Evolutionary conservation across 1,284 basidiomycete genomes (phyloP).

Genomic region (Fistulinella staudtii): DNA sequence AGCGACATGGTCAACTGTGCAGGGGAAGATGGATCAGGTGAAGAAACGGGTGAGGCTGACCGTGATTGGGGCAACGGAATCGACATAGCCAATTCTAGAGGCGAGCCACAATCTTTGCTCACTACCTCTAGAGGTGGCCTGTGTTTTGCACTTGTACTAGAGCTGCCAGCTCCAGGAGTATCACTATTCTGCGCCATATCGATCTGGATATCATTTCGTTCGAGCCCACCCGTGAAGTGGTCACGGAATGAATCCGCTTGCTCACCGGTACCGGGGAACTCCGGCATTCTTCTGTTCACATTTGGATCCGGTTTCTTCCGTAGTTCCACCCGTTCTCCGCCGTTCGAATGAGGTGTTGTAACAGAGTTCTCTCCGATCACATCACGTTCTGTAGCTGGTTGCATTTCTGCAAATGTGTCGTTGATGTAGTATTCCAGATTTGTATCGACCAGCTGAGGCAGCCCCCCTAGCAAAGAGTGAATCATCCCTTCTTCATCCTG

Average conservation of each 20-base stretch:
- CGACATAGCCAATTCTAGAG: slow-evolving; percentile 14
- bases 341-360: background rate
- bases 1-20: background rate
- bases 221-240: background rate
- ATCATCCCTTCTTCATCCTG: slow-evolving; percentile 79
- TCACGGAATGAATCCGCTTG: slow-evolving; percentile 1
- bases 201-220: background rate
- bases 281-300: background rate
- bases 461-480: slow-evolving; percentile 72
- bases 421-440: slow-evolving; percentile 27
- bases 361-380: background rate
- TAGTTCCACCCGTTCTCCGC: background rate
- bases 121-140: background rate
- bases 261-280: background rate
- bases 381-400: slow-evolving; percentile 1
- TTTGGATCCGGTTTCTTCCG: background rate
- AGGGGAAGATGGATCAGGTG: background rate
- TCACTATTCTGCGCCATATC: background rate
- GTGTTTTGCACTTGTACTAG: background rate
- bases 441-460: slow-evolving; percentile 61
- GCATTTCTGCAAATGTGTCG: background rate
- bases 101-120: background rate
- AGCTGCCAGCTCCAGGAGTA: background rate
- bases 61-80: slow-evolving; percentile 22
- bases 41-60: slow-evolving; percentile 11